Percentiles rank a stretch among this genome's conserved stretches.
Evolutionary conservation across 1,139 yeast genomes (phyloP).

Genomic region (Kluyveromyces sp.): DNA sequence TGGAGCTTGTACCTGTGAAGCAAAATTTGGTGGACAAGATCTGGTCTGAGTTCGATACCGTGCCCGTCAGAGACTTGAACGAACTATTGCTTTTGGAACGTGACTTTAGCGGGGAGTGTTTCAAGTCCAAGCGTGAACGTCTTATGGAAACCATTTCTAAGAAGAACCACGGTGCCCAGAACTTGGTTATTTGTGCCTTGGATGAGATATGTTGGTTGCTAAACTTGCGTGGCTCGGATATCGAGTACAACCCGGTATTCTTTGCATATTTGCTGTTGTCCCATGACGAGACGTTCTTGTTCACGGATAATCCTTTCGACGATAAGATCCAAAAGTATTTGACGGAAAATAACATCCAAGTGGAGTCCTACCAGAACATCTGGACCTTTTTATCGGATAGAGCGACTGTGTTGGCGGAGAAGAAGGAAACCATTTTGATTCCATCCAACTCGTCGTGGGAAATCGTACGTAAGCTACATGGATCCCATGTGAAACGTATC

Average conservation of each 20-base stretch:
- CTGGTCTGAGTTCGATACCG: slow-evolving; percentile 51
- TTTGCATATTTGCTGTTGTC: slow-evolving; percentile 67
- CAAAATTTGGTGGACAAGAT: slow-evolving; percentile 69
- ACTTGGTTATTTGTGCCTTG: slow-evolving; percentile 58
- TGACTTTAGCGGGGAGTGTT: slow-evolving; percentile 43
- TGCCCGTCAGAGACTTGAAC: slow-evolving; percentile 41
- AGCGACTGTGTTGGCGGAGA: slow-evolving; percentile 8
- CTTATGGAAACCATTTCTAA: slow-evolving; percentile 29
- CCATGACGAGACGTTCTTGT: slow-evolving; percentile 46
- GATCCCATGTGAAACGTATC: slow-evolving; percentile 38
- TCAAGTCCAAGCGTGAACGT: slow-evolving; percentile 33
- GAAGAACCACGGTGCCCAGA: slow-evolving; percentile 29
- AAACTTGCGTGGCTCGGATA: slow-evolving; percentile 80
- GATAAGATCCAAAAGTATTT: slow-evolving; percentile 29
- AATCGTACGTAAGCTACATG: slow-evolving; percentile 47
- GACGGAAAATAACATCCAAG: slow-evolving; percentile 33
- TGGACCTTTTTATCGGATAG: slow-evolving; percentile 43
- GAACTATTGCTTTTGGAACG: slow-evolving; percentile 40
- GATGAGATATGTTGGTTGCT: slow-evolving; percentile 94
- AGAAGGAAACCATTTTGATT: slow-evolving; percentile 40
- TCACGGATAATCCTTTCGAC: slow-evolving; percentile 40
- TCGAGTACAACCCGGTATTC: slow-evolving; percentile 87
- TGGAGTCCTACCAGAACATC: slow-evolving; percentile 48
- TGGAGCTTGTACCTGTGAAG: slow-evolving; percentile 54
- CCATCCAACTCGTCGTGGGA: slow-evolving; percentile 79